Evolutionary conservation across 306 rosid genomes (phyloP), one percentile per base, ranked within the genome.

Genomic region (Prunus dulcis): DNA sequence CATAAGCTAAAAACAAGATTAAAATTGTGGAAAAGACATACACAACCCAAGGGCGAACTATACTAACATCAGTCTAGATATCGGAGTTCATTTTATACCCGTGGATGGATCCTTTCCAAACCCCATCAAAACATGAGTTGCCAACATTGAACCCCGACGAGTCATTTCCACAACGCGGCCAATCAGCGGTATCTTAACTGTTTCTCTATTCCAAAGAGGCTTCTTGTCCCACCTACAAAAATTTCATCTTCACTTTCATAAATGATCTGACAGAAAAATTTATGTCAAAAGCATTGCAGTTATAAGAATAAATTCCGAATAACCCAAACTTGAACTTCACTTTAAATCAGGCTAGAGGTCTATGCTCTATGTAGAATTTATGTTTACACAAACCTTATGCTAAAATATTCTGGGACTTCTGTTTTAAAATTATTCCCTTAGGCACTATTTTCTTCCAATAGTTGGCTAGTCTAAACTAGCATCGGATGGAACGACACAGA

Each of bases 141-240:
- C 86, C 56, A 93, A 72, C 97, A 93, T 91, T 18, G 96, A 73
- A 65, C 89, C 89, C 74, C 93, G 77, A n/a, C 97, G 97, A 78
- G 83, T 72, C 82, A 87, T 53, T 77, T 91, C 93, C 55, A 84
- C 64, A 65, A 84, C 14, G 66, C 90, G 88, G 50, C 93, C 98
- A 7, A 91, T 46, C 50, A 89, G 74, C 9, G 97, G 96, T 30
- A 89, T 25, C 75, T 85, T 79, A 12, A 64, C 89, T 7, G 93
- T 87, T 67, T 91, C 98, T 81, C 87, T 85, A 55, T 89, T 91
- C 86, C 79, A 83, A 51, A 93, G 77, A 25, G 97, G 96, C 79
- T 91, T 91, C 76, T 82, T 88, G 84, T 89, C 73, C 98, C 98
- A 91, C 97, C 98, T 93, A 67, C 53, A 45, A 20, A 52, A 20